A percentile compares a stretch with the other conserved stretches of the same genome.
phyloP scores from a whole-genome alignment of 208 protist species.

The Lotmaria passim region DNA sequence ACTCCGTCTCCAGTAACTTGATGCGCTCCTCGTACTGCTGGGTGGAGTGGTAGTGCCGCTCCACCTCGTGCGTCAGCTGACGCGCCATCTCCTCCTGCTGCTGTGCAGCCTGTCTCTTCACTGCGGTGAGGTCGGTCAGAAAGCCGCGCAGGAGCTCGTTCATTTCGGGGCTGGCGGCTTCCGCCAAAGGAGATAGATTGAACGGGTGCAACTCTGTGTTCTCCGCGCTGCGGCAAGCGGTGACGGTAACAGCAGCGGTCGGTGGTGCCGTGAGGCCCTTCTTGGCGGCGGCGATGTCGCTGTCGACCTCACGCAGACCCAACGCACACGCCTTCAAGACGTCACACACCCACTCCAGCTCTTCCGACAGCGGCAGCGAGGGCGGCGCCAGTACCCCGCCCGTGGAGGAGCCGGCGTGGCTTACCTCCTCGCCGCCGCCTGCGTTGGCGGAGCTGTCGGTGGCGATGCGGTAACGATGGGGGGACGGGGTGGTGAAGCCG shows the following conservation, averaged over 20 bases:
- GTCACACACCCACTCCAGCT: slow-evolving; percentile 68
- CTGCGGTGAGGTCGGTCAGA: slow-evolving; percentile 34
- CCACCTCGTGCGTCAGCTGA: slow-evolving; percentile 56
- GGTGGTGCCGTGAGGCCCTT: slow-evolving; percentile 16
- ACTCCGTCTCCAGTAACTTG: slow-evolving; percentile 46
- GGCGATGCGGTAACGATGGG: neutral
- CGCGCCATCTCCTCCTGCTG: slow-evolving; percentile 59
- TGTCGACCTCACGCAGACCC: slow-evolving; percentile 39
- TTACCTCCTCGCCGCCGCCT: neutral
- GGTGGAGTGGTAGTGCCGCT: slow-evolving; percentile 59
- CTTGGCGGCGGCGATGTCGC: slow-evolving; percentile 20
- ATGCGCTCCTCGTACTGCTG: slow-evolving; percentile 69
- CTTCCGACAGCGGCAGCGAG: slow-evolving; percentile 19
- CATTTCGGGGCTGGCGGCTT: slow-evolving; percentile 35
- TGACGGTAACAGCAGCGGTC: slow-evolving; percentile 1
- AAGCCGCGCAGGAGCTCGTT: slow-evolving; percentile 52
- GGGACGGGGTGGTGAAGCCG: slow-evolving; percentile 11
- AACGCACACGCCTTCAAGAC: slow-evolving; percentile 62
- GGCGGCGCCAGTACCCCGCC: neutral
- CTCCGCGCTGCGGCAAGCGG: neutral
- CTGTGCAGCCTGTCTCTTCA: slow-evolving; percentile 33
- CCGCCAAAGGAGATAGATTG: neutral
- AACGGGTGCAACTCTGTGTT: neutral
- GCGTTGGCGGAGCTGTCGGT: neutral
- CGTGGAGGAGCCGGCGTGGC: neutral